Conservation (phyloP, 176 grass and related monocot species). For the Aechmea fasciata region DNA sequence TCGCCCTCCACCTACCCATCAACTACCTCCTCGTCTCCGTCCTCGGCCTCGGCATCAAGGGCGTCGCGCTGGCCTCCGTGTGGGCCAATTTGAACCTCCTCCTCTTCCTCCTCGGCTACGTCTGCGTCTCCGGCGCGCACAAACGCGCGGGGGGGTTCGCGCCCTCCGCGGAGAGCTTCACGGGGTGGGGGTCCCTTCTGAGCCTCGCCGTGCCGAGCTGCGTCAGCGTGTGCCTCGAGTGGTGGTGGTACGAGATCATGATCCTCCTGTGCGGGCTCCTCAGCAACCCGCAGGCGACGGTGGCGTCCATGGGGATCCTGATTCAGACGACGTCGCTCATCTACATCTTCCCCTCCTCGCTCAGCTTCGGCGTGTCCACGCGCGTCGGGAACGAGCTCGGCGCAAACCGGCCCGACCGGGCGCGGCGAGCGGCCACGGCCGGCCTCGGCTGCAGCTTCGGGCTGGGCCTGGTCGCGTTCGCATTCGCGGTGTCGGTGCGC, state of each 20-base stretch:
- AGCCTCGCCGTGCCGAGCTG: slow-evolving; percentile 67
- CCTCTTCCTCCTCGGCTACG: slow-evolving; percentile 56
- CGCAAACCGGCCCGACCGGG: slow-evolving; percentile 45
- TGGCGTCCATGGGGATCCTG: slow-evolving; percentile 84
- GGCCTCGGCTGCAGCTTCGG: slow-evolving; percentile 57
- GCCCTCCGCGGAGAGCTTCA: slow-evolving; percentile 50
- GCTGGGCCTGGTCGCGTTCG: slow-evolving; percentile 44
- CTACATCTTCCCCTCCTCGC: slow-evolving; percentile 95
- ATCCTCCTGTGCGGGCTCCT: slow-evolving; percentile 87
- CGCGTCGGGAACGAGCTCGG: slow-evolving; percentile 93
- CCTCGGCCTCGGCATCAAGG: slow-evolving; percentile 44
- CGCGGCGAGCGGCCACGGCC: slow-evolving; percentile 35
- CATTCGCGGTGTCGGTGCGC: slow-evolving; percentile 48
- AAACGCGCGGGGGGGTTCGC: slow-evolving; percentile 42
- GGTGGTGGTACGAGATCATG: slow-evolving; percentile 99
- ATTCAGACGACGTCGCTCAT: slow-evolving; percentile 94
- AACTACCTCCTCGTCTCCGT: slow-evolving; percentile 71
- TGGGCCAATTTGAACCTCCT: slow-evolving; percentile 63
- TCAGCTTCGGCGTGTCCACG: slow-evolving; percentile 75
- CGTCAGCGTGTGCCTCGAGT: slow-evolving; percentile 86
- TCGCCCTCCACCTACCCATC: slow-evolving; percentile 61
- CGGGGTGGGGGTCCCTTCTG: slow-evolving; percentile 52
- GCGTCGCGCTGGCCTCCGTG: slow-evolving; percentile 61
- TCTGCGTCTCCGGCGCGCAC: slow-evolving; percentile 40
- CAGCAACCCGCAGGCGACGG: slow-evolving; percentile 60